Evolutionary conservation across 2,329 filamentous ascomycete species (phyloP).

Genomic region (Penicillium oxalicum): DNA sequence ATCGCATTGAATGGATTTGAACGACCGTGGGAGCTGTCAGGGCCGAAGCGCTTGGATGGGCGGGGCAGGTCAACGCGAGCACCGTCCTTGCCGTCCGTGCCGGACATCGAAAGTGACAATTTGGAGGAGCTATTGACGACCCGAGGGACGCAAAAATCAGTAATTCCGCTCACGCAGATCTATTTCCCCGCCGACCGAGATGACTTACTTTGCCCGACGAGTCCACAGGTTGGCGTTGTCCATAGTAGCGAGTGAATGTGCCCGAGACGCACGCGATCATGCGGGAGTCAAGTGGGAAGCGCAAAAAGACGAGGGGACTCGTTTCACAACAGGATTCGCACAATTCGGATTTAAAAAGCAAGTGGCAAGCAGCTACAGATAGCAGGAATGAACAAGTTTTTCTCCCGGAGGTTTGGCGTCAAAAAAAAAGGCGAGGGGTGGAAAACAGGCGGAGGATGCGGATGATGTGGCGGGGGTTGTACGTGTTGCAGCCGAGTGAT

Average conservation of each 20-base stretch:
- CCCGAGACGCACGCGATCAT: slow-evolving; percentile 36
- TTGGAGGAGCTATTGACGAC: slow-evolving; percentile 68
- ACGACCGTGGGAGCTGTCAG: slow-evolving; percentile 65
- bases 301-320: slow-evolving; percentile 11
- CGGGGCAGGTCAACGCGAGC: slow-evolving; percentile 55
- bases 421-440: not conserved
- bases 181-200: not conserved
- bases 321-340: slow-evolving; percentile 2
- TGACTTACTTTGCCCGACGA: slow-evolving; percentile 44
- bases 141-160: slow-evolving; percentile 20
- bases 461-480: slow-evolving; percentile 11
- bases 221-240: slow-evolving; percentile 49
- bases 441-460: slow-evolving; percentile 17
- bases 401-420: too few relatives aligned
- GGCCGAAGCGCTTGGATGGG: slow-evolving; percentile 69
- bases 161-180: slow-evolving; percentile 1
- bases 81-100: slow-evolving; percentile 48
- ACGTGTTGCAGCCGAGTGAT: slow-evolving; percentile 1
- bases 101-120: slow-evolving; percentile 77
- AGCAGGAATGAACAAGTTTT: not conserved
- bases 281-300: slow-evolving; percentile 19
- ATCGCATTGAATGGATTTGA: slow-evolving; percentile 73
- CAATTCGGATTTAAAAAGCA: slow-evolving; percentile 2
- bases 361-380: slow-evolving; percentile 5
- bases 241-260: slow-evolving; percentile 37